Conservation (phyloP, 179 eudicot species). For the Camellia oleifera region DNA sequence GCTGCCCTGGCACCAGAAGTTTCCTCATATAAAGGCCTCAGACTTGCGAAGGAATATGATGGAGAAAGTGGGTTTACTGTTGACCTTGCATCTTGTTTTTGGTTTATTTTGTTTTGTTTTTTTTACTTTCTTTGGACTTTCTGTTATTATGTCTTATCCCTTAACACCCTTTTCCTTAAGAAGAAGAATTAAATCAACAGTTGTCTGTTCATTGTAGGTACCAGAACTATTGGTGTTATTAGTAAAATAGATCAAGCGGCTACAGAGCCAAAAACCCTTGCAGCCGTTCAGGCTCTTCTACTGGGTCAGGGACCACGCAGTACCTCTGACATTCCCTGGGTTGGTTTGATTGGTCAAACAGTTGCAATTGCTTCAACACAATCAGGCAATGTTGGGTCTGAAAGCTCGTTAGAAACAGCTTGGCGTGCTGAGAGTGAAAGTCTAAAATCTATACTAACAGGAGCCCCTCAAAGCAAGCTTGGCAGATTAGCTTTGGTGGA, state of each 20-base stretch:
- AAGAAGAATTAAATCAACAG: neutral
- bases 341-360: slow-evolving; percentile 98
- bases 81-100: slow-evolving; percentile 14
- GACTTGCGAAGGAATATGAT: slow-evolving; percentile 91
- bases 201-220: slow-evolving; percentile 46
- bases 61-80: slow-evolving; percentile 62
- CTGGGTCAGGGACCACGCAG: slow-evolving; percentile 94
- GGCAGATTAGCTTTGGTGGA: slow-evolving; percentile 97
- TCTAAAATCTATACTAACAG: slow-evolving; percentile 87
- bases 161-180: neutral
- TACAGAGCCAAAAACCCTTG: slow-evolving; percentile 84
- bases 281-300: slow-evolving; percentile 97
- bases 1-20: slow-evolving; percentile 93
- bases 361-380: slow-evolving; percentile 96
- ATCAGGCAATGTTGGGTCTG: slow-evolving; percentile 80
- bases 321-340: slow-evolving; percentile 94
- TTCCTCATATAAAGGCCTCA: slow-evolving; percentile 77
- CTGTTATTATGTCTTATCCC: neutral
- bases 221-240: slow-evolving; percentile 94
- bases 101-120: neutral
- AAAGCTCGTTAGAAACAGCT: slow-evolving; percentile 92
- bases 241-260: slow-evolving; percentile 99
- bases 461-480: slow-evolving; percentile 92
- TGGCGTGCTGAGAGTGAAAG: slow-evolving; percentile 99
- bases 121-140: neutral